These are phyloP conservation scores for Daldinia vernicosa DNA, from an alignment of 495 filamentous ascomycete species.

Conservation along the genomic window DNA sequence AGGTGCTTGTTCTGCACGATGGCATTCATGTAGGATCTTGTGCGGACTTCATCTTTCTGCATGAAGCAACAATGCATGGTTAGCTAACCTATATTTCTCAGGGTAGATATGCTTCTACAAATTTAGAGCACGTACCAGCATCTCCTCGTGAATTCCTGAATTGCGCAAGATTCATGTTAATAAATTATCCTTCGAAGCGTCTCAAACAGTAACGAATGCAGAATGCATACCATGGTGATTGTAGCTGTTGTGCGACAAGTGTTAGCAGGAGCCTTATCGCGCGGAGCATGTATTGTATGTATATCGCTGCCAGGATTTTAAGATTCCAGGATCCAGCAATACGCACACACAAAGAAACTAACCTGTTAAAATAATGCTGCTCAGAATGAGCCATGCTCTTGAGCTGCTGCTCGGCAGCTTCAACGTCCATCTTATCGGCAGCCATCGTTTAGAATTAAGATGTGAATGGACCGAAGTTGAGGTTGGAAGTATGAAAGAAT, in stretches of 20 bases:
- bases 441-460: conserved; percentile 46
- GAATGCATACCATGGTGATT: conserved; percentile 86
- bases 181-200: conserved; percentile 12
- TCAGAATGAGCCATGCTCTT: conserved; percentile 83
- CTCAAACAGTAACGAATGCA: conserved; percentile 42
- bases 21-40: conserved; percentile 92
- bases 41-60: conserved; percentile 98
- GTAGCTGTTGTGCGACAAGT: conserved; percentile 67
- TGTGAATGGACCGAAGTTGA: not conserved
- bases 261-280: conserved; percentile 40
- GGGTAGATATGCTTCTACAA: conserved; percentile 12
- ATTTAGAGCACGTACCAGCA: conserved; percentile 76
- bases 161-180: conserved; percentile 45
- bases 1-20: conserved; percentile 94
- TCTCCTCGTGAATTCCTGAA: conserved; percentile 94
- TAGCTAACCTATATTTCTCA: conserved; percentile 26
- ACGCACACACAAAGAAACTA: conserved; percentile 43
- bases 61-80: conserved; percentile 19
- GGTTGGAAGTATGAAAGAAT: conserved; percentile 11
- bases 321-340: not conserved
- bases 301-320: conserved; percentile 15
- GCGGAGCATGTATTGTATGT: too few relatives aligned
- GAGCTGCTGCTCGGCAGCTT: conserved; percentile 60
- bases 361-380: conserved; percentile 98
- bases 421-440: conserved; percentile 56